Conservation (phyloP, 441 rosid species). For the Jatropha multifida region DNA sequence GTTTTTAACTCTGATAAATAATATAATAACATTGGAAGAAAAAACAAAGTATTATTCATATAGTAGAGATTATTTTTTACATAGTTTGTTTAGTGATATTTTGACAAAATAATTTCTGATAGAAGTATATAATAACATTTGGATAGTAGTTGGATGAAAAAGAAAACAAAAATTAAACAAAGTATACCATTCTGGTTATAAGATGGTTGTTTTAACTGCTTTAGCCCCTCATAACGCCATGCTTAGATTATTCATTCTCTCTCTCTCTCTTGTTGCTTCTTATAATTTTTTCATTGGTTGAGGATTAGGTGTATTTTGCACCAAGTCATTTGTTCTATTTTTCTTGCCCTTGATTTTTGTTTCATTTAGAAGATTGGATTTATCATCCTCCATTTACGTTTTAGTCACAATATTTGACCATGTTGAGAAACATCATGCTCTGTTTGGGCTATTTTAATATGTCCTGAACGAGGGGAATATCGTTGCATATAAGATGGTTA, state of each 20-base stretch:
- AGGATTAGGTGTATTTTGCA: neutral
- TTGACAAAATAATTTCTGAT: no score
- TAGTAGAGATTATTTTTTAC: no score
- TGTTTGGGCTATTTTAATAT: neutral
- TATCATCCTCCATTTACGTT: neutral
- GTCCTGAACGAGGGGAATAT: neutral
- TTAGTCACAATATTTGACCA: neutral
- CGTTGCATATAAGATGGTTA: neutral
- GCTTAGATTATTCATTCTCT: no score
- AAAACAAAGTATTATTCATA: no score
- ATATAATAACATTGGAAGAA: no score
- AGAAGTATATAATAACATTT: no score
- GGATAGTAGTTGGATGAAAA: no score
- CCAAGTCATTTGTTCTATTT: neutral
- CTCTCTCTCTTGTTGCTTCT: neutral
- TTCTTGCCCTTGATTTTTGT: neutral
- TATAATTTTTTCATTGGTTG: neutral
- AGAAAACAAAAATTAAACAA: no score
- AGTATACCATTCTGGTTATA: neutral
- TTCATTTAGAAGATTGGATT: neutral
- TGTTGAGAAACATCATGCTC: neutral
- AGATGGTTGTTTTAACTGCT: neutral
- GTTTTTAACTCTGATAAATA: neutral
- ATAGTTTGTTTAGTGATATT: no score
- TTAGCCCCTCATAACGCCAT: neutral